Base-by-base conservation (phyloP, 371 early-diverging fungal genomes). In the Mortierella sp. region DNA sequence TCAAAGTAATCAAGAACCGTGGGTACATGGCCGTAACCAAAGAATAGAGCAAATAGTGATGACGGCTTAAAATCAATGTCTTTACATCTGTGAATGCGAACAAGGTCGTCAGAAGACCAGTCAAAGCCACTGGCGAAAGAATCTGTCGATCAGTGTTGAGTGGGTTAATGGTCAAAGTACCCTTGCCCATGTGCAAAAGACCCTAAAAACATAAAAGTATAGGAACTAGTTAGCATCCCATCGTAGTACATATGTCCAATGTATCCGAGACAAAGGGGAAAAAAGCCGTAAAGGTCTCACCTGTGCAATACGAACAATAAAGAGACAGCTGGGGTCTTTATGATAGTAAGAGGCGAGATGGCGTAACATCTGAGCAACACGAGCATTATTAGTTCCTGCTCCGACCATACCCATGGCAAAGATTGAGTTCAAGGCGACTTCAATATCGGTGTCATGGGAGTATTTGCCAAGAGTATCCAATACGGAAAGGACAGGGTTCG, bases 361-460 rank as follows among this genome's bases (percentile, higher is more conserved):
- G 64, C 99, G 90, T 65, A 99, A 85, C 92, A 99, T 97, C 85
- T 98, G 97, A 35, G 97, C 97, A 45, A 99, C 88, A 45, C 99
- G 92, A 4, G 99, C 97, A 84, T 99, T 99, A 88, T 99, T 99
- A n/a, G 99, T 99, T 61, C 99, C 99, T 3, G 99, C 99, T 42
- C 99, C 99, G 22, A 99, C 96, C 60, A 99, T 83, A 59, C 99
- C 99, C 95, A 99, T 96, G 34, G 99, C 97, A 85, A 99, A 95
- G 54, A 99, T 95, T 29, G 99, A 96, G 78, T 96, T 97, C 59
- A 95, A 83, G 28, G 99, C 96, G 23, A 98, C 98, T 42, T 97
- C 95, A 34, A 87, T 83, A 82, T 99, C 99, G 68, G 95, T 94
- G 85, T 98, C 98, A 86, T 99, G 99, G 37, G 98, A 96, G 85